Base-by-base conservation (phyloP, 257 asterid species). In the Nemophila menziesii region DNA sequence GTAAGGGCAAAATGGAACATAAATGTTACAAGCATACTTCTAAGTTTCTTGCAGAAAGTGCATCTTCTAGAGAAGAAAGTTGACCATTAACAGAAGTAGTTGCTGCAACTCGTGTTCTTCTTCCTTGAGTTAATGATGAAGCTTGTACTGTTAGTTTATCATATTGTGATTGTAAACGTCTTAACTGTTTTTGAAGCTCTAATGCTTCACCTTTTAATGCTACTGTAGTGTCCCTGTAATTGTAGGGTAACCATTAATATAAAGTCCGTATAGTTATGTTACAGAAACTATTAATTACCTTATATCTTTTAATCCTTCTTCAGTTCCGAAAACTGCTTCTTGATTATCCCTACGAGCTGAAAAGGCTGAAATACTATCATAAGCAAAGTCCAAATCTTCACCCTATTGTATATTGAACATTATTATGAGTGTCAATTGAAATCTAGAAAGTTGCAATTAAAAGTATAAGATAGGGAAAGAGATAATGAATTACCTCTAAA, bases 331-430 rank as follows among this genome's bases (percentile, higher is more conserved):
- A 58, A 85, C 93, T 17, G 98, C 98, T 67, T 81, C 98, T 55
- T 90, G 98, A 76, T 78, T 85, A 79, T 78, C 96, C 60, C 94
- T 80, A 68, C 96, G 69, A 47, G 92, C 68, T 52, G 98, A 90
- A 66, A 90, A 90, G 69, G 98, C 94, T 54, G 96, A 90, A 70
- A 90, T 90, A 74, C 96, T 90, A 52, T 90, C 96, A 61, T 72
- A 84, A 58, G 98, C 98, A 61, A 77, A 85, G 71, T 90, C 96
- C 54, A 90, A 74, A 67, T 90, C 98, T 67, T 84, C 96, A 47
- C 98, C 98, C 98, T 90, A 55, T 43, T 38, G 49, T n/a, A n/a
- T n/a, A n/a, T n/a, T n/a, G n/a, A n/a, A n/a, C n/a, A n/a, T n/a
- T n/a, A n/a, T n/a, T n/a, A n/a, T n/a, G n/a, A n/a, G n/a, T 29